phyloP scores from a whole-genome alignment of 23 red algal species.

The Gracilaria gracilis region DNA sequence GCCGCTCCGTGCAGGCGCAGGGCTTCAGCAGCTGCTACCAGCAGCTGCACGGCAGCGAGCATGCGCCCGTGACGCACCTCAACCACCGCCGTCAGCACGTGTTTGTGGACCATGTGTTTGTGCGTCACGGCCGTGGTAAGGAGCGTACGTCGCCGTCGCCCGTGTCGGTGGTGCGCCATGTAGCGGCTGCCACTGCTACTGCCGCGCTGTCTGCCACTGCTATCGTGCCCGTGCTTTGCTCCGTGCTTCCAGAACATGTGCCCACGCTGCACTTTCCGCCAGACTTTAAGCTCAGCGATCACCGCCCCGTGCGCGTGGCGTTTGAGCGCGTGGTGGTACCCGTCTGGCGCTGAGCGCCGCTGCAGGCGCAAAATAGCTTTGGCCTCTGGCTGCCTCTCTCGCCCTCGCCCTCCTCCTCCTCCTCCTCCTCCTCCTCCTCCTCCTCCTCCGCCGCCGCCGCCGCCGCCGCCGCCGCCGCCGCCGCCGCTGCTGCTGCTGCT shows the following conservation, averaged over 20 bases:
- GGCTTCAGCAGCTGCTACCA: conserved; percentile 36
- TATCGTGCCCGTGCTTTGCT: neutral
- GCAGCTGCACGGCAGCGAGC: conserved; percentile 12
- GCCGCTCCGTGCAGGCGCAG: neutral
- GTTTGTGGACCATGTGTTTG: conserved; percentile 60
- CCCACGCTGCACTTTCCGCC: conserved; percentile 21
- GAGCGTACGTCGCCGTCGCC: conserved; percentile 8
- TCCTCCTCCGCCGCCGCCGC: no score
- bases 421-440: no score
- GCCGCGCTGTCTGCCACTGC: neutral
- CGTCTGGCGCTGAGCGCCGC: conserved; percentile 1
- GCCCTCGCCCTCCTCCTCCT: no score
- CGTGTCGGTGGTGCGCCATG: neutral
- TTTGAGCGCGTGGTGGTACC: conserved; percentile 13
- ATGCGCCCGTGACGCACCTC: conserved; percentile 24
- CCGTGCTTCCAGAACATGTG: conserved; percentile 31
- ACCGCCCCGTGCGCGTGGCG: conserved; percentile 32
- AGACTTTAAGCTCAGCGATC: conserved; percentile 51
- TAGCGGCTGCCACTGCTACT: neutral
- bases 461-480: no score
- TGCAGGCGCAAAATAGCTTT: neutral
- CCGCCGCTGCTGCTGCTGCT: no score
- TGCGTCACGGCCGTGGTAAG: conserved; percentile 6
- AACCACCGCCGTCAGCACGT: conserved; percentile 54
- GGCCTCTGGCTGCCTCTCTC: no score